Base-by-base conservation (phyloP, 2,329 filamentous ascomycete species). In the Fusarium cyanostomum region DNA sequence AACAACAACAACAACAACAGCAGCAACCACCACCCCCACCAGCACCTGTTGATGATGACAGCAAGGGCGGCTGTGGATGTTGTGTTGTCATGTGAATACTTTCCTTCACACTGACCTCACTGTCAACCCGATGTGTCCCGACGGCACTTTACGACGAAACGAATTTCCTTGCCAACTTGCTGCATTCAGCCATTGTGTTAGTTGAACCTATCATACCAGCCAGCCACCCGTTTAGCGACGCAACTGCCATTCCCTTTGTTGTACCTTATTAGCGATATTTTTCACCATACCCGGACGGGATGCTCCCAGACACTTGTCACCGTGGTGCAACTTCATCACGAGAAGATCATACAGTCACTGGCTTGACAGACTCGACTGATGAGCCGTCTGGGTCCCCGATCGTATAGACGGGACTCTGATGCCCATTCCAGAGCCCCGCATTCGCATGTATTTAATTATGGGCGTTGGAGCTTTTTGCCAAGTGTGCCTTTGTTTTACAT, bases 41-140 rank as follows among this genome's bases (percentile, higher is more conserved):
- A n/a, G 62, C 69, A 33, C 52, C 59, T 33, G 61, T 71, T 11
- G 72, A 76, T 13, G 71, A 73, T 30, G 73, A 78, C 27, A 73
- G 76, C 44, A 80, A 80, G 68, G 76, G 72, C 5, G 79, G 79
- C n/a, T 83, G 82, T 64, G 81, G 80, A 42, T 84, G 82, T 74
- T 84, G 82, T 64, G 73, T 81, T 45, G 75, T 84, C 61, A 84
- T 84, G 82, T 84, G 73, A 76, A 34, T 44, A 26, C 18, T 15
- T 15, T 7, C 33, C 24, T 41, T 28, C 8, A 2, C 28, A 24
- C 10, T n/a, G 9, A 18, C n/a, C 13, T 31, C 9, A 38, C 34
- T 52, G 31, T 37, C 16, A 41, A 50, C 39, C 46, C 39, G 48
- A 64, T 42, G 64, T 67, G 64, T 52, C 59, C 48, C 41, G 53